Conservation (phyloP, 2,329 filamentous ascomycete species). For the Magnaporthiopsis poae region DNA sequence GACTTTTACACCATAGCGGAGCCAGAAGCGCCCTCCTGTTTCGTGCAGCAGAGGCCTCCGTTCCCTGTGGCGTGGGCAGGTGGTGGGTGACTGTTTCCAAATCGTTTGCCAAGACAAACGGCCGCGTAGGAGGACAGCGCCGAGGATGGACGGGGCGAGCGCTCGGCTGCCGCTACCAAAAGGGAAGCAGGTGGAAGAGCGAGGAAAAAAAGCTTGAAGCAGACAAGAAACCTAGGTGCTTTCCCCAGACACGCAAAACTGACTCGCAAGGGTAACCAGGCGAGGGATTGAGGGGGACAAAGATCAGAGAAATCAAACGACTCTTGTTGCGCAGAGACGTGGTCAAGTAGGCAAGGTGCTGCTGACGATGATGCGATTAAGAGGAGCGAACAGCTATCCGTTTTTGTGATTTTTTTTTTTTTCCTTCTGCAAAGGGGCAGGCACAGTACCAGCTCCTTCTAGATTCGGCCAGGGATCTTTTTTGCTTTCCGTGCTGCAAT, state of each 20-base stretch:
- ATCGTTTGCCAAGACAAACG: not conserved
- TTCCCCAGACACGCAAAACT: not conserved
- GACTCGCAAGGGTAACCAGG: not conserved
- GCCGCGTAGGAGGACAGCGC: not conserved
- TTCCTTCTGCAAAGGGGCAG: not conserved
- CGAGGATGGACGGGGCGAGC: not conserved
- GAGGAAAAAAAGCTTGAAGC: not conserved
- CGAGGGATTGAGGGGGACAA: not conserved
- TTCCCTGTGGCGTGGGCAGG: slow-evolving; percentile 2
- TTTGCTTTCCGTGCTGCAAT: not conserved
- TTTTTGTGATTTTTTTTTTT: not conserved
- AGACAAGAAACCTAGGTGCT: not conserved
- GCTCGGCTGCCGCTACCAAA: not conserved
- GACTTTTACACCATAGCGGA: slow-evolving; percentile 5
- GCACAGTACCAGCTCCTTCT: not conserved
- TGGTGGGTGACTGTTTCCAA: slow-evolving; percentile 5
- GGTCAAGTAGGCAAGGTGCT: not conserved
- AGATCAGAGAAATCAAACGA: not conserved
- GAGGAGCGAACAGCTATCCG: not conserved
- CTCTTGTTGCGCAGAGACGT: not conserved
- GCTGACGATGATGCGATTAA: not conserved
- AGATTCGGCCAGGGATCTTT: not conserved
- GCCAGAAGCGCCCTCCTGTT: not conserved
- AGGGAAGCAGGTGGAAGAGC: not conserved
- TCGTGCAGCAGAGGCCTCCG: not conserved